Conservation (phyloP, 1,284 basidiomycete species). For the Sporisorium graminicola region DNA sequence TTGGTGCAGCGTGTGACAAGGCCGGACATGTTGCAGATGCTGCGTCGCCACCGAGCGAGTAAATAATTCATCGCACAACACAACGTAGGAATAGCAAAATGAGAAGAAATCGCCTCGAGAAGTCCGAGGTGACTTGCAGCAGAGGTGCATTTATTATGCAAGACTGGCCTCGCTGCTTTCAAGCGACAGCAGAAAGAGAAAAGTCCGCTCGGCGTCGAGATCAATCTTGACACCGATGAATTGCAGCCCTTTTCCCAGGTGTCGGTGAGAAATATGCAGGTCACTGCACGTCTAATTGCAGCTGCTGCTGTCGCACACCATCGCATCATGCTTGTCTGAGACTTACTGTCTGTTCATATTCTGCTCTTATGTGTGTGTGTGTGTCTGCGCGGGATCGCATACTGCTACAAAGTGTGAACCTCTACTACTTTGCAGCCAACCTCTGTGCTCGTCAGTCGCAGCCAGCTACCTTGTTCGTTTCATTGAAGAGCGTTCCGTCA, state of each 20-base stretch:
- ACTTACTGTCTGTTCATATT: neutral
- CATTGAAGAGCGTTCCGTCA: neutral
- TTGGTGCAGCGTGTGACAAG: neutral
- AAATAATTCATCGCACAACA: neutral
- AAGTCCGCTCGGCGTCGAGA: conserved; percentile 33
- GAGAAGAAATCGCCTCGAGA: neutral
- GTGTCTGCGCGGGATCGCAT: neutral
- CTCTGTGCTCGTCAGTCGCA: neutral
- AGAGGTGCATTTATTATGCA: conserved; percentile 1
- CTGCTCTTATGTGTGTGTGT: too few relatives aligned
- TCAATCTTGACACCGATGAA: conserved; percentile 9
- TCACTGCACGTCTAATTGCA: conserved; percentile 25
- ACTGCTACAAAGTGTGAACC: neutral
- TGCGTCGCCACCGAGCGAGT: conserved; percentile 7
- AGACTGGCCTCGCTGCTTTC: neutral
- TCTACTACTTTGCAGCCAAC: too few relatives aligned
- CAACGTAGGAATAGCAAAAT: neutral
- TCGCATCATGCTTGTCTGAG: neutral
- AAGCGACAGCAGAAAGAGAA: conserved; percentile 6
- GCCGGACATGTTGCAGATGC: conserved; percentile 2
- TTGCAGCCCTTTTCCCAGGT: conserved; percentile 6
- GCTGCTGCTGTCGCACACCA: neutral
- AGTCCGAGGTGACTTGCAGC: conserved; percentile 25
- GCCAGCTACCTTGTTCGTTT: neutral
- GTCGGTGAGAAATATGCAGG: conserved; percentile 34